Conservation (phyloP, 306 rosid species). For the Begonia loranthoides region DNA sequence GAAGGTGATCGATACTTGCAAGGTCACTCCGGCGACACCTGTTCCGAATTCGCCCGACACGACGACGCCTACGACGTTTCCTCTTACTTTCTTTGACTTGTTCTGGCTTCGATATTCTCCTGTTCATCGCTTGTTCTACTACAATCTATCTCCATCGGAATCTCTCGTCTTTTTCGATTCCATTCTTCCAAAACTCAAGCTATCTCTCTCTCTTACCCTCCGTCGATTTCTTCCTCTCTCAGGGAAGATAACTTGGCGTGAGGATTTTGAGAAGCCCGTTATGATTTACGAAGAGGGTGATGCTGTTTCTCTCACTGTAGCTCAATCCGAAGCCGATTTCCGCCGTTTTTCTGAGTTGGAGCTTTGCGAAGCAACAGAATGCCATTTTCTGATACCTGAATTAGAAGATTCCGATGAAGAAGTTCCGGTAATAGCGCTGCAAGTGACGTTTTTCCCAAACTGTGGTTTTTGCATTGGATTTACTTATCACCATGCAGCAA, state of each 20-base stretch:
- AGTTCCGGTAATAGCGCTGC: neutral
- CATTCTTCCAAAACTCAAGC: slow-evolving; percentile 4
- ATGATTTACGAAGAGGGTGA: slow-evolving; percentile 18
- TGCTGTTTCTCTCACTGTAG: slow-evolving; percentile 16
- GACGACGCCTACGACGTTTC: neutral
- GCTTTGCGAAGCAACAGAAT: neutral
- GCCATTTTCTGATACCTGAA: neutral
- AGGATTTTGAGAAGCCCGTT: slow-evolving; percentile 4
- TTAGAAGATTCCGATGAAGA: neutral
- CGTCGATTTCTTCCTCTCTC: slow-evolving; percentile 26
- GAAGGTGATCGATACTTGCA: too few species aligned
- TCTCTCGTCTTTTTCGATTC: neutral
- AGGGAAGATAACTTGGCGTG: slow-evolving; percentile 23
- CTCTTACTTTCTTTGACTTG: neutral
- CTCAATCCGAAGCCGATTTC: slow-evolving; percentile 20
- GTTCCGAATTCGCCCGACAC: neutral
- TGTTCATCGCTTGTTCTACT: neutral
- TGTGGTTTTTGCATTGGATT: neutral
- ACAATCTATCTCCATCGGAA: neutral
- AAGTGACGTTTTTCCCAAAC: neutral
- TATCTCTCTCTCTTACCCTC: slow-evolving; percentile 35
- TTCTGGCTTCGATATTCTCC: neutral
- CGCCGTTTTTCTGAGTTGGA: neutral
- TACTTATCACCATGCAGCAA: neutral
- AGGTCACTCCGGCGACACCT: neutral